Evolutionary conservation across 768 basidiomycete species (phyloP).

Genomic region (Clathrus columnatus): DNA sequence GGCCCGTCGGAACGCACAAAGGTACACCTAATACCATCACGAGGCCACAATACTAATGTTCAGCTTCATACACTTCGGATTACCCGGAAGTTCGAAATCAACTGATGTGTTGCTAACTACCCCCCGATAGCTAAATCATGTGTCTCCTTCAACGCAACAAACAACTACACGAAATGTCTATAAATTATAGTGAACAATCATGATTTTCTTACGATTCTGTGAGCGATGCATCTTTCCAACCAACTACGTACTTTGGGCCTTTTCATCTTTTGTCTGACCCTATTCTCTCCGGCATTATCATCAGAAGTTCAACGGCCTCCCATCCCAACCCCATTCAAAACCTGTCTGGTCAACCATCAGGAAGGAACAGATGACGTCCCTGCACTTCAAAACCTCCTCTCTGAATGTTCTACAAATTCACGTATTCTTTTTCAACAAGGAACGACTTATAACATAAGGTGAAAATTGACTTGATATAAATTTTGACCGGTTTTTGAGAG

Average conservation of each 20-base stretch:
- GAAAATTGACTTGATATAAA: neutral
- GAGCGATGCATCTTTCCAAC: too few species aligned
- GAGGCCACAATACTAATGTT: too few species aligned
- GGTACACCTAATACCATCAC: too few species aligned
- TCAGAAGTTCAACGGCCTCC: neutral
- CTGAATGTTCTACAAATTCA: constrained; percentile 18
- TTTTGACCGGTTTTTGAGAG: neutral
- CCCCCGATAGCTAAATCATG: neutral
- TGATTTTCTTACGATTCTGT: too few species aligned
- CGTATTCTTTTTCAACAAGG: constrained; percentile 51
- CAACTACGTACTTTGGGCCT: too few species aligned
- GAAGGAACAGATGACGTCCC: constrained; percentile 2
- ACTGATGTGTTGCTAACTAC: neutral
- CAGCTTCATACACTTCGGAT: neutral
- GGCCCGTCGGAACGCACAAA: neutral
- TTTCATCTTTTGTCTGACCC: neutral
- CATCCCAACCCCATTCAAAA: neutral
- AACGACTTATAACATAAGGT: constrained; percentile 44
- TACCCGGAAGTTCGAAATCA: too few species aligned
- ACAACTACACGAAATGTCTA: too few species aligned
- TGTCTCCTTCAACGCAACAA: neutral
- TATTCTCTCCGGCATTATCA: neutral
- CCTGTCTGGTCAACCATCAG: neutral
- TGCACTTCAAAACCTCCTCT: neutral
- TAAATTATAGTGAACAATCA: too few species aligned